A percentile compares a stretch with the other conserved stretches of the same genome.
Conservation (phyloP, 805 yeast genomes). For the Starmerella roubikii region DNA sequence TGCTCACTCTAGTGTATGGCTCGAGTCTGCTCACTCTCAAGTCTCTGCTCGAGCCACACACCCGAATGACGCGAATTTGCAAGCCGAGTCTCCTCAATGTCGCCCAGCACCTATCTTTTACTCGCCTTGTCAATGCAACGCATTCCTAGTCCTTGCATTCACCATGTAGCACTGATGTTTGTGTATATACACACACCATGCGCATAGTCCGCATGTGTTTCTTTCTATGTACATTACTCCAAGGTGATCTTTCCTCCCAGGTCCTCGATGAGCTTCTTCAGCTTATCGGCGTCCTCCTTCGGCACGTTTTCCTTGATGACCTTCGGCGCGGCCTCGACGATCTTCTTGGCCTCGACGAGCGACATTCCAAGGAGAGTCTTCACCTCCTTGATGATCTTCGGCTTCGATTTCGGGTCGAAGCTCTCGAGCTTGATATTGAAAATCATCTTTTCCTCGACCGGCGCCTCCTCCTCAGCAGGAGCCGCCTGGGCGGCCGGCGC, state of each 20-base stretch:
- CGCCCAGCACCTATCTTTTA: too few species aligned
- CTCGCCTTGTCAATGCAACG: too few species aligned
- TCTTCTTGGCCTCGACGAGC: slow-evolving; percentile 92
- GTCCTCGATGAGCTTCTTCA: slow-evolving; percentile 81
- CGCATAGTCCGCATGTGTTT: neutral
- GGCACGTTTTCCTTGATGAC: slow-evolving; percentile 86
- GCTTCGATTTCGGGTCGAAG: slow-evolving; percentile 88
- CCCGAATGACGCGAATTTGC: too few species aligned
- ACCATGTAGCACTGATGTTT: too few species aligned
- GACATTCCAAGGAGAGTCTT: slow-evolving; percentile 82
- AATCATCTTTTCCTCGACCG: slow-evolving; percentile 84
- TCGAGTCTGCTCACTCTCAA: too few species aligned
- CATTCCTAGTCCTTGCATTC: too few species aligned
- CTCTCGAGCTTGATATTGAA: slow-evolving; percentile 85
- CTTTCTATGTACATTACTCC: slow-evolving; percentile 40
- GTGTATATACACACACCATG: neutral
- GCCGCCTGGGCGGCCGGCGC: slow-evolving; percentile 53
- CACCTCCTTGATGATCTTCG: slow-evolving; percentile 95
- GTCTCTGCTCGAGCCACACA: too few species aligned
- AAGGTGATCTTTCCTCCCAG: slow-evolving; percentile 86
- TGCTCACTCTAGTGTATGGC: too few species aligned
- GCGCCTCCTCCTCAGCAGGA: slow-evolving; percentile 59
- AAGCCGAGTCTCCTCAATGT: too few species aligned
- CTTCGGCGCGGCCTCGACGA: slow-evolving; percentile 96
- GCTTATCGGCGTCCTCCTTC: slow-evolving; percentile 96